A percentile compares a stretch with the other conserved stretches of the same genome.
Evolutionary conservation across 1,139 yeast species (phyloP).

Genomic region (Candida gigantensis): DNA sequence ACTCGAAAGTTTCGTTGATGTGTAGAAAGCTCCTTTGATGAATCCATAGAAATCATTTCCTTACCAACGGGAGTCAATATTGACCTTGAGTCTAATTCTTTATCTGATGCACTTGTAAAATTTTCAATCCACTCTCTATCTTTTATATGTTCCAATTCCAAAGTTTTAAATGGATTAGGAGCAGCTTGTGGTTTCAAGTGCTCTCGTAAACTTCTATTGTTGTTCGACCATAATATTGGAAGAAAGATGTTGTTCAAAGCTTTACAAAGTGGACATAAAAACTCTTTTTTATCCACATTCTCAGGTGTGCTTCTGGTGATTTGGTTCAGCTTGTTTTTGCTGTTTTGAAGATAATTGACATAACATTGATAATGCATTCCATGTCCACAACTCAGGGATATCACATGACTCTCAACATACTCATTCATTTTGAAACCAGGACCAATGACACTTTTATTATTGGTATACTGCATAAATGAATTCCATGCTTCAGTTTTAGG

Average conservation of each 20-base stretch:
- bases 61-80: constrained; percentile 28
- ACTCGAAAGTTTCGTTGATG: constrained; percentile 28
- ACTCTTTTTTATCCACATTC: constrained; percentile 67
- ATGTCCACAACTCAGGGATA: constrained; percentile 87
- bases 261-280: constrained; percentile 88
- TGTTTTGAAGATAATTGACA: constrained; percentile 56
- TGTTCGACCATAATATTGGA: constrained; percentile 61
- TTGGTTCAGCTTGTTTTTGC: constrained; percentile 61
- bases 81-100: constrained; percentile 27
- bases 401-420: constrained; percentile 47
- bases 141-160: constrained; percentile 15
- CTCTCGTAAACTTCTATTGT: constrained; percentile 31
- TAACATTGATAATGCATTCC: constrained; percentile 88
- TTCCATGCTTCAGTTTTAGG: constrained; percentile 37
- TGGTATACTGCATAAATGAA: constrained; percentile 35
- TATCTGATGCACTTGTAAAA: constrained; percentile 22
- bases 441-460: constrained; percentile 53
- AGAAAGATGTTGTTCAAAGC: constrained; percentile 81
- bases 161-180: constrained; percentile 14
- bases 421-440: constrained; percentile 63
- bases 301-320: constrained; percentile 84
- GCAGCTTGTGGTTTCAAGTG: constrained; percentile 18
- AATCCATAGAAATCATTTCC: constrained; percentile 25
- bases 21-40: constrained; percentile 12
- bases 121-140: constrained; percentile 29